Base-by-base conservation (phyloP, 2,329 filamentous ascomycete species). In the Xylaria multiplex region DNA sequence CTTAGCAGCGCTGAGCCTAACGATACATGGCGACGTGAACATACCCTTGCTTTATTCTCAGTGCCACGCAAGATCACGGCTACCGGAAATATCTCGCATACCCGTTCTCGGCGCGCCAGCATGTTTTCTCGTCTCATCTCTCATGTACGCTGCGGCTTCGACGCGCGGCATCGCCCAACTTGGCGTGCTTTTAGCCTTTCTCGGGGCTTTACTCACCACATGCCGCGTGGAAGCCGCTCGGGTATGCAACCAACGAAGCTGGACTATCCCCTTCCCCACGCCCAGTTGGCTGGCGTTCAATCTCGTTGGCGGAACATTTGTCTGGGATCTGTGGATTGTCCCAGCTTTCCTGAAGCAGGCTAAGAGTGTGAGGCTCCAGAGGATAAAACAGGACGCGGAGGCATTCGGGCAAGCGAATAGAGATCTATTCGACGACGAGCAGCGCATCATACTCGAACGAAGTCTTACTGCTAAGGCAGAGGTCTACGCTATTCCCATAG, bases 401-500 rank as follows among this genome's bases (percentile, higher is more conserved):
- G 60, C 53, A 16, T 14, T 13, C 6, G 57, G 48, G 8, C 43
- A 50, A 5, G 45, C 1, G 3, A 27, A 19, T 5, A 11, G 52
- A 4, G 54, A 19, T 19, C 2, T 43, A 1, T 53, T 65, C 37
- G 60, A 64, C 11, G 61, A 64, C 1, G 57, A 61, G 19, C 55
- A 69, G n/a, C 62, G 54, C 13, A n/a, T 69, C 22, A 54, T 55
- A 40, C 13, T 58, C 2, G 64, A 60, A 43, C 79, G 82, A 8
- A 79, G 81, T 64, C 75, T 86, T 13, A 48, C 61, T 11, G 77
- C 78, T 6, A 76, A 76, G 24, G 78, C 85, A 2, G 88, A 91
- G 74, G 84, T 85, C 65, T 81, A 88, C 63, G 87, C 88, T 30
- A 85, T 87, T 22, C 84, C 85, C 7, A 69, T 81, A 30, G 82